Conservation (phyloP, 495 filamentous ascomycete species). For the Sordaria brevicollis region DNA sequence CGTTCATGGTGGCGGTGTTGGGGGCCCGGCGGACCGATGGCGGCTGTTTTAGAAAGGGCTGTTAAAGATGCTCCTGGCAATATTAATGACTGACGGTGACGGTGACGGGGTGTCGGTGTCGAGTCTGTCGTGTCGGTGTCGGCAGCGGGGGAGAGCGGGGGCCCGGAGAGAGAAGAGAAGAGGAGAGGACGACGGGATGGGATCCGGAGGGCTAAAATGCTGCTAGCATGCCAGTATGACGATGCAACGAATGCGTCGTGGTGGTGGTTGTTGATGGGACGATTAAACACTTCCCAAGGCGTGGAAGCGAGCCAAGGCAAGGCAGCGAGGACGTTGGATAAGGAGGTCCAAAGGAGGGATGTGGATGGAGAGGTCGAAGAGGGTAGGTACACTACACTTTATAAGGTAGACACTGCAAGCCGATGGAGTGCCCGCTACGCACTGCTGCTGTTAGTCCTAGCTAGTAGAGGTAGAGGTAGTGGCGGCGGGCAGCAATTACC, state of each 20-base stretch:
- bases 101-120: neutral
- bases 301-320: neutral
- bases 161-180: neutral
- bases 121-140: no score
- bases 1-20: constrained; percentile 44
- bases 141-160: neutral
- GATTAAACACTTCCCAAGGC: neutral
- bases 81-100: neutral
- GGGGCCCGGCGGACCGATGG: constrained; percentile 22
- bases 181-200: neutral
- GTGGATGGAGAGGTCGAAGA: neutral
- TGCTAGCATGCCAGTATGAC: neutral
- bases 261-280: neutral
- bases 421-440: neutral
- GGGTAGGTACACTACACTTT: neutral
- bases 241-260: neutral
- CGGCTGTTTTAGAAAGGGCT: neutral
- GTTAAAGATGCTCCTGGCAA: constrained; percentile 8
- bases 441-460: neutral
- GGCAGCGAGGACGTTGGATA: neutral
- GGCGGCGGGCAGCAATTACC: neutral
- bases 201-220: neutral
- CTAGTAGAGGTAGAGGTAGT: neutral
- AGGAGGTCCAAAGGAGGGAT: neutral
- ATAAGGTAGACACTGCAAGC: neutral